Percentiles rank a stretch among this genome's conserved stretches.
phyloP scores from a whole-genome alignment of 768 basidiomycete genomes.

The Tephrocybe sp. region DNA sequence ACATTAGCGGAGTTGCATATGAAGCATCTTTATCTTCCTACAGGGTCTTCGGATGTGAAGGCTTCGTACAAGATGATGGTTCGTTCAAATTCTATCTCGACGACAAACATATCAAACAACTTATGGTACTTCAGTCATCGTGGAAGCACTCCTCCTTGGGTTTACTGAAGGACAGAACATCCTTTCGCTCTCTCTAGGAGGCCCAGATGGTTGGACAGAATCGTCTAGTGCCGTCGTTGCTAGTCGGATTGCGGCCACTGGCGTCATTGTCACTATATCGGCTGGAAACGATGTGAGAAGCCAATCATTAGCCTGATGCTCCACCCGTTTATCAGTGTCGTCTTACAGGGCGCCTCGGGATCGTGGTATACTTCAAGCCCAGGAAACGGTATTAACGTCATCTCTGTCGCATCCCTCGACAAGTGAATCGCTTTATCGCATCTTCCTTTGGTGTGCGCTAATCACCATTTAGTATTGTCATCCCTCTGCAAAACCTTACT shows the following conservation, averaged over 20 bases:
- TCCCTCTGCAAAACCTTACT: conserved; percentile 55
- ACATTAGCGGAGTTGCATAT: conserved; percentile 70
- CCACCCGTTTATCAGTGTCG: not conserved
- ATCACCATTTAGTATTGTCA: conserved; percentile 38
- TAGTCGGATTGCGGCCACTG: conserved; percentile 51
- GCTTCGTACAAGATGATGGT: conserved; percentile 52
- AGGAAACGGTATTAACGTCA: conserved; percentile 52
- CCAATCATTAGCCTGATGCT: not conserved
- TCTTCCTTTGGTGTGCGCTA: not conserved
- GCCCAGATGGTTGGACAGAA: conserved; percentile 63
- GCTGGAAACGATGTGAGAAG: conserved; percentile 49
- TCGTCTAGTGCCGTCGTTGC: conserved; percentile 52
- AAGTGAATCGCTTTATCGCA: conserved; percentile 32
- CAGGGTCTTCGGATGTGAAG: conserved; percentile 60
- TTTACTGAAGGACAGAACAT: conserved; percentile 56
- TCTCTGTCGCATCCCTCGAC: conserved; percentile 54
- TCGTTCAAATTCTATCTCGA: conserved; percentile 12
- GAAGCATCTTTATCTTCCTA: conserved; percentile 52
- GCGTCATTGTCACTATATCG: conserved; percentile 61
- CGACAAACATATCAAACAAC: not conserved
- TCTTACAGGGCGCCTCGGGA: conserved; percentile 45
- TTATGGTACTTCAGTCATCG: conserved; percentile 24
- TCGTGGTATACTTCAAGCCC: conserved; percentile 60
- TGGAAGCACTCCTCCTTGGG: conserved; percentile 52
- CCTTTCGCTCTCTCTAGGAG: conserved; percentile 65